Evolutionary conservation across 2,329 filamentous ascomycete genomes (phyloP), one percentile per base, ranked within the genome.

Genomic region (Trichoderma oligosporum): DNA sequence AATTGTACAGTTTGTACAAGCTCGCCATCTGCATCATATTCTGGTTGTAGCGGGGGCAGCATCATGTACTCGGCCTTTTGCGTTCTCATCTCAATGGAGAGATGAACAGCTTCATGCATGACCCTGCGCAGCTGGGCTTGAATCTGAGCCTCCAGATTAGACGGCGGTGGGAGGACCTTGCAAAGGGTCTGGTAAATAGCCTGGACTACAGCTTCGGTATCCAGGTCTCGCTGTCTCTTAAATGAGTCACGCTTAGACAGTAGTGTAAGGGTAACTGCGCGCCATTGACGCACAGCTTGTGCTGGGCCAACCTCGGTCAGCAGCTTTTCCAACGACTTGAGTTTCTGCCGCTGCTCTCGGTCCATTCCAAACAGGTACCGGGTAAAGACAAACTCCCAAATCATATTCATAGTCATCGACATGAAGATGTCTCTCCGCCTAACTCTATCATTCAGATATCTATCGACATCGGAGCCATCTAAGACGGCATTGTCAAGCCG

Each of bases 281-380:
- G 91, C 94, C 94, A 99, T 74, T 94, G 91, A 57, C 94, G 90
- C 42, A 99, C 93, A n/a, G 95, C 92, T 59, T 87, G 82, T 52
- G 82, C 80, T 25, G 93, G 91, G 47, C 93, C 94, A 65, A 96
- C 89, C 70, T 99, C 94, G 18, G 83, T 82, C 27, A 99, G 81
- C 36, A 89, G 86, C 78, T 96, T 97, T 76, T 99, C 95, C 7
- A 99, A 82, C 31, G 88, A 86, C 77, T 99, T 97, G 71, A 99
- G 86, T 74, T 97, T 97, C 73, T 97, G 92, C 66, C 94, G 85
- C 74, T 99, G 94, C 73, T 97, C 94, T 66, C 92, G 84, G 71
- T 99, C 94, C 91, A 99, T 96, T 66, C 94, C 94, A 71, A 99
- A 99, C 24, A 99, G 85, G 72, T 99, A 99, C 62, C 94, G 86